Conservation (phyloP, 768 basidiomycete genomes). For the Lactarius akahatsu region DNA sequence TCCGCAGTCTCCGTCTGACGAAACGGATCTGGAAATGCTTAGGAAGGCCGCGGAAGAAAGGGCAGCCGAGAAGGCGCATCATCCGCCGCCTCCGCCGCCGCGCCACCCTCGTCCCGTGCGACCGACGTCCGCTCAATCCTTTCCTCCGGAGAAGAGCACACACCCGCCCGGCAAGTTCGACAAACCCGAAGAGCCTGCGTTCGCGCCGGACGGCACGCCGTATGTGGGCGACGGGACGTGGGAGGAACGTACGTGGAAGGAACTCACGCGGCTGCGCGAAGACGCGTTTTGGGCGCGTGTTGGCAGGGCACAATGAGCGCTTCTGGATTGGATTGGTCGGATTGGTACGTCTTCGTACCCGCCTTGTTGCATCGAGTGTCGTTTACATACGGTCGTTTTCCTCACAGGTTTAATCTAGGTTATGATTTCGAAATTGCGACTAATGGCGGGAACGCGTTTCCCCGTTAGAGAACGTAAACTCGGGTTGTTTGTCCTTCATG, state of each 20-base stretch:
- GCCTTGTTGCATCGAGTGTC: neutral
- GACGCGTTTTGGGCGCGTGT: conserved; percentile 87
- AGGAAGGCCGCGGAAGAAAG: neutral
- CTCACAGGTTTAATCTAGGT: conserved; percentile 12
- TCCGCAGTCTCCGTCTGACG: neutral
- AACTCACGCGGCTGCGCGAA: conserved; percentile 68
- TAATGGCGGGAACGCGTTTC: conserved; percentile 4
- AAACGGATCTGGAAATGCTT: neutral
- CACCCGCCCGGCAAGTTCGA: conserved; percentile 1
- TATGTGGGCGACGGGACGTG: conserved; percentile 71
- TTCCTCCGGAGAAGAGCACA: neutral
- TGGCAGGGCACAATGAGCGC: conserved; percentile 48
- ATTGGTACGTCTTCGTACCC: neutral
- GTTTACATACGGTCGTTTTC: neutral
- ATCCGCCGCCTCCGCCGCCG: conserved; percentile 22
- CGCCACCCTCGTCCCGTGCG: conserved; percentile 20
- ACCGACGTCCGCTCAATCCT: neutral
- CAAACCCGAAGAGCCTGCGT: conserved; percentile 13
- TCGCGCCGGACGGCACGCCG: conserved; percentile 39
- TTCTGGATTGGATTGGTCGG: neutral
- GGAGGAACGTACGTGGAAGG: conserved; percentile 87
- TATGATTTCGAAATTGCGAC: conserved; percentile 7
- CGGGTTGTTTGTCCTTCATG: conserved; percentile 3
- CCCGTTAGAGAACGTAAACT: neutral
- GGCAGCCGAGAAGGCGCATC: neutral